Evolutionary conservation across 2,329 filamentous ascomycete species (phyloP), one percentile per base, ranked within the genome.

Genomic region (Rhynchosporium agropyri): DNA sequence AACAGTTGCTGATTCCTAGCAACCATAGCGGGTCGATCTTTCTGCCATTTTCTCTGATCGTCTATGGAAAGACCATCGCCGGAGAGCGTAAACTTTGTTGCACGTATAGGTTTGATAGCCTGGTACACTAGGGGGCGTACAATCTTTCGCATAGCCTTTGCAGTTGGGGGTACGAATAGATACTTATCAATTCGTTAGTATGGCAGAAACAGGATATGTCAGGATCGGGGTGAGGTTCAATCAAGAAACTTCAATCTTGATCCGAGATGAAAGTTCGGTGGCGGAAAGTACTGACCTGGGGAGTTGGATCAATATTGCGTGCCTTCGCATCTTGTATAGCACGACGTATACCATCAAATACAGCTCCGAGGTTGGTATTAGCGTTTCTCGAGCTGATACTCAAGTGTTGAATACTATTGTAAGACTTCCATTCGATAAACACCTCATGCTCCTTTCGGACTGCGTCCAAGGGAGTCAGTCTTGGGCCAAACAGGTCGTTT

Each of bases 131-230:
- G n/a, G 40, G 68, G 62, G 26, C 58, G 42, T 9, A 68, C 26
- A 45, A 68, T 42, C 20, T 49, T 60, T 38, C 62, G 56, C 38
- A 69, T 70, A 15, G 61, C 61, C 3, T 33, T 61, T 38, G 55
- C 54, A 38, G 43, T 65, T 9, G 72, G 72, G 3, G 72, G 71
- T 13, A 68, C 61, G 12, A 72, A 63, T 28, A 74, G 64, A 31
- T 68, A 70, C 3, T 20, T 20, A 20, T 20, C 20, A 20, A 20
- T 20, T 20, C 20, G 20, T 20, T 20, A 20, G 20, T 20, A 20
- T 20, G 20, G 20, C 20, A 20, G 20, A 20, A 20, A 20, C 20
- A 20, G 20, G 20, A 20, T 20, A 20, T 20, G 20, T 20, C 20
- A 1, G 20, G 20, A 20, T 20, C 20, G 20, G 20, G 20, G 20